These are phyloP conservation scores for Ogataea siamensis DNA, from an alignment of 805 yeast genomes.

Conservation along the genomic window DNA sequence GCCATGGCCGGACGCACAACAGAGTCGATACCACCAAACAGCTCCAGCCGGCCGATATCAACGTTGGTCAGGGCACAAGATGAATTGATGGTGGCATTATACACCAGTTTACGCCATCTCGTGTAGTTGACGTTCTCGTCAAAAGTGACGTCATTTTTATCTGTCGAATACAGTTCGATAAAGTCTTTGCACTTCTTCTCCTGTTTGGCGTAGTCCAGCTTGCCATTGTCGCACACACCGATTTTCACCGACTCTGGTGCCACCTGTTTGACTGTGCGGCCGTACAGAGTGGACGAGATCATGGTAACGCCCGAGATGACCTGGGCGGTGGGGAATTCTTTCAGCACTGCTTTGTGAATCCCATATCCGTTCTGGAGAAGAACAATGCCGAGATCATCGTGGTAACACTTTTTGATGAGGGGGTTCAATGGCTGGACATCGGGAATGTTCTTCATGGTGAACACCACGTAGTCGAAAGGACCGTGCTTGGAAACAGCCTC, in stretches of 20 bases:
- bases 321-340: conserved; percentile 34
- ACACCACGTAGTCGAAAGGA: conserved; percentile 54
- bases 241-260: conserved; percentile 34
- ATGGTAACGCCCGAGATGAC: conserved; percentile 41
- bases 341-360: conserved; percentile 35
- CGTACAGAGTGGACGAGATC: conserved; percentile 35
- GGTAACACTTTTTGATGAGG: conserved; percentile 26
- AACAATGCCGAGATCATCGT: conserved; percentile 35
- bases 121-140: conserved; percentile 39
- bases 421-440: conserved; percentile 52
- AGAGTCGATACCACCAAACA: conserved; percentile 42
- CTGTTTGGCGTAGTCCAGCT: conserved; percentile 27
- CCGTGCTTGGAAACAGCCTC: conserved; percentile 42
- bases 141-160: conserved; percentile 28
- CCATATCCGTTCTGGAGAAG: conserved; percentile 42
- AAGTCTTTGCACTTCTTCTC: conserved; percentile 33
- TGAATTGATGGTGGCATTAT: conserved; percentile 47
- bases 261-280: conserved; percentile 34
- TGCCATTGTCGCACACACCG: conserved; percentile 38
- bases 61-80: conserved; percentile 41
- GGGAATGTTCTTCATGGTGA: conserved; percentile 65
- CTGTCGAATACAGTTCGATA: conserved; percentile 35
- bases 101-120: conserved; percentile 47
- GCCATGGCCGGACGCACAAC: conserved; percentile 60
- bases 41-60: conserved; percentile 44